Evolutionary conservation across 116 monocot species (phyloP).

Genomic region (Zostera marina): DNA sequence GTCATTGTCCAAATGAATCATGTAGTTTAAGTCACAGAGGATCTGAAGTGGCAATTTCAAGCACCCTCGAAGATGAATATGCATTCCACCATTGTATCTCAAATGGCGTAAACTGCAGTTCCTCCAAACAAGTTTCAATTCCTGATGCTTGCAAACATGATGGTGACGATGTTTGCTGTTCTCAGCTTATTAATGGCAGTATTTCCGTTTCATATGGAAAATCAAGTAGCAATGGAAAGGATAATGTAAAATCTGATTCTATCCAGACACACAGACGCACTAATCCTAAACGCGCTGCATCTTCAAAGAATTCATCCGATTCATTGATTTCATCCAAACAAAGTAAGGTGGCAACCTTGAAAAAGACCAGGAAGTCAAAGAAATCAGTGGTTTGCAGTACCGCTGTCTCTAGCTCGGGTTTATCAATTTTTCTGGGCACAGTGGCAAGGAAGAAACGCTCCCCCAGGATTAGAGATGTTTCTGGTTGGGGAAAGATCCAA

Average conservation of each 20-base stretch:
- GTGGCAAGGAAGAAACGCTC: slow-evolving; percentile 43
- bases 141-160: slow-evolving; percentile 1
- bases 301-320: slow-evolving; percentile 15
- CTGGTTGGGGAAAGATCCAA: slow-evolving; percentile 41
- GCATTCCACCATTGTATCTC: background rate
- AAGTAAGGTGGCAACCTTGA: slow-evolving; percentile 13
- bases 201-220: slow-evolving; percentile 10
- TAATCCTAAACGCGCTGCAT: slow-evolving; percentile 67
- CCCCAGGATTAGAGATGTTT: slow-evolving; percentile 18
- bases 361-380: slow-evolving; percentile 19
- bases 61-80: background rate
- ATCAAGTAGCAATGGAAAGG: slow-evolving; percentile 3
- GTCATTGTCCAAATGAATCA: background rate
- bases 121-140: background rate
- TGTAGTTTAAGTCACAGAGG: background rate
- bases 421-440: slow-evolving; percentile 15
- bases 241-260: slow-evolving; percentile 11
- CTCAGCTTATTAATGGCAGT: slow-evolving; percentile 7
- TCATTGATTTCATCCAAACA: slow-evolving; percentile 9
- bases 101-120: background rate
- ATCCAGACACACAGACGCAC: slow-evolving; percentile 29
- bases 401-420: slow-evolving; percentile 5
- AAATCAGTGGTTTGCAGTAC: slow-evolving; percentile 6
- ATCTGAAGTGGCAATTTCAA: background rate
- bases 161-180: slow-evolving; percentile 5